Base-by-base conservation (phyloP, 345 rosid genomes). In the Aethionema arabicum region DNA sequence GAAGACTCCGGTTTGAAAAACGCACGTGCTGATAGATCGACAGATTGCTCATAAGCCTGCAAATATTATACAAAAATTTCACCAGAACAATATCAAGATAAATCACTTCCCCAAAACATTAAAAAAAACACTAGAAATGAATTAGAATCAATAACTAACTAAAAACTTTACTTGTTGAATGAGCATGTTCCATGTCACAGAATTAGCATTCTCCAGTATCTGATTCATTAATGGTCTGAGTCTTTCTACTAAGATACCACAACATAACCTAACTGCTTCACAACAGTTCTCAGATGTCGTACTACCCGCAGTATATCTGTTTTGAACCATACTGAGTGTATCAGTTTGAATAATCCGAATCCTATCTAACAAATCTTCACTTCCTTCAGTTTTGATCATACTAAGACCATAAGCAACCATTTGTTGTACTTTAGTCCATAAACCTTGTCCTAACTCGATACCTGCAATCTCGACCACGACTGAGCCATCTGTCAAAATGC, bases 351-450 rank as follows among this genome's bases (percentile, higher is more conserved):
- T 42, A 42, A 85, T 78, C 53, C 91, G 74, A 41, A 84, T 66
- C 68, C 78, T 87, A 27, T 81, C 78, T 63, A 83, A 69, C 15
- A 85, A 66, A 8, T 74, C 65, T 52, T 11, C 75, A 0, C 42
- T 52, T 56, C 72, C 84, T 33, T 66, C 78, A 49, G 74, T 70
- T 37, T 70, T 70, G 38, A 78, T 52, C 38, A 67, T 79, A 63
- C 89, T 68, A 30, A 87, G 85, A 31, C 77, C 84, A 79, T 75
- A 85, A 52, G 95, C 89, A 61, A 77, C 79, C 77, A 73, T 81
- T 69, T 87, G 95, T 67, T 85, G 85, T 31, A 73, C 95, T 74
- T 87, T 87, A 3, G 91, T 85, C 85, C 87, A 87, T 11, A 87
- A 80, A 35, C 95, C 95, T 74, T 85, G 91, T 48, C 91, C 95